These are phyloP conservation scores for Coniella vitis DNA, from an alignment of 2,329 filamentous ascomycete genomes.

Conservation along the genomic window DNA sequence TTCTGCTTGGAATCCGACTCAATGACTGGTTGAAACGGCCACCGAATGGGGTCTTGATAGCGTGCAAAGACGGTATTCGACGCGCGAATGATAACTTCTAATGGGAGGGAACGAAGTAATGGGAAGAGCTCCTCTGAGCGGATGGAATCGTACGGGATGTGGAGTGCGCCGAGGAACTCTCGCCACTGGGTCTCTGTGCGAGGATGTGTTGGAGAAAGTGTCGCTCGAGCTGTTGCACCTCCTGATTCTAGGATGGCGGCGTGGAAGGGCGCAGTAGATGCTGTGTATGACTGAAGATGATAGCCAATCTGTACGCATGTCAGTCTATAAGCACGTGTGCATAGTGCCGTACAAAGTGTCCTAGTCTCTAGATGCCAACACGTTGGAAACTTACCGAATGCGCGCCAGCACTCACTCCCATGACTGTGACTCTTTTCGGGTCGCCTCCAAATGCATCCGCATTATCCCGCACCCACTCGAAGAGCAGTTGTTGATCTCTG, in stretches of 20 bases:
- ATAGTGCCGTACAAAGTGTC: no score
- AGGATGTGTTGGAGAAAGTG: conserved; percentile 46
- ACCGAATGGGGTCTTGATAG: conserved; percentile 39
- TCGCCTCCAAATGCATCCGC: conserved; percentile 56
- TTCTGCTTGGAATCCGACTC: conserved; percentile 30
- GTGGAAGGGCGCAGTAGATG: conserved; percentile 39
- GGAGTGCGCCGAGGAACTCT: conserved; percentile 45
- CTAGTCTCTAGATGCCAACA: no score
- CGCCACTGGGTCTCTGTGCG: conserved; percentile 50
- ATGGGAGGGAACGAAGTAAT: conserved; percentile 39
- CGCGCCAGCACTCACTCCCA: conserved; percentile 55
- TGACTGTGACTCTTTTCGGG: conserved; percentile 48
- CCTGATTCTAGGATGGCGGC: conserved; percentile 52
- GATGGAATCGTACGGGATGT: conserved; percentile 35
- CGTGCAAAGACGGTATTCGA: conserved; percentile 36
- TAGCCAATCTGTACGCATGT: conserved; percentile 51
- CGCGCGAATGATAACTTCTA: conserved; percentile 32
- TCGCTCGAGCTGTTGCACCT: conserved; percentile 46
- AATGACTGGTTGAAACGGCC: conserved; percentile 65
- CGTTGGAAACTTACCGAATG: conserved; percentile 47
- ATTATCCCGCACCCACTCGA: conserved; percentile 56
- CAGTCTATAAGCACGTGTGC: conserved; percentile 12
- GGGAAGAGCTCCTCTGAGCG: conserved; percentile 43
- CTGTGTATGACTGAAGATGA: conserved; percentile 46
- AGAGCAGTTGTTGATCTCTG: conserved; percentile 51